Evolutionary conservation across 2,329 filamentous ascomycete genomes (phyloP), one percentile per base, ranked within the genome.

Genomic region (Microascus cirrosus): DNA sequence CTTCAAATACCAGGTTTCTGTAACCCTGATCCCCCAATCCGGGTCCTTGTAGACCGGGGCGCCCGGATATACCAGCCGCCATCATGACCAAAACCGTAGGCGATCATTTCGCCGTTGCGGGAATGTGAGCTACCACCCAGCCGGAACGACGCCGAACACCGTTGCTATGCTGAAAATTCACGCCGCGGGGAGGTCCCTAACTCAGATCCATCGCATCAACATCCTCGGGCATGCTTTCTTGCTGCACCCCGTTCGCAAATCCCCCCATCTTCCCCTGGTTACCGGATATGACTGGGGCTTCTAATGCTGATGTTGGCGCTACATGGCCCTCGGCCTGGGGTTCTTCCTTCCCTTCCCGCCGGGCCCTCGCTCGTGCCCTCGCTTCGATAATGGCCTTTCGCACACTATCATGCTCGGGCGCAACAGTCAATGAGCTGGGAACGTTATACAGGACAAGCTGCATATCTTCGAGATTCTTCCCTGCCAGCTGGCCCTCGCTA

Each of bases 401-500:
- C 61, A 96, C 89, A 61, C 81, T 86, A 68, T 93, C 87, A 34
- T 86, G 79, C 62, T 89, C 85, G 67, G 84, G 80, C 0, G 90
- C 84, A 22, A 95, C 81, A 0, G 83, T 86, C 62, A 96, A 71
- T 18, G 89, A 91, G 54, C 79, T 78, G 7, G 92, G 91, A 55
- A 94, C 84, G 61, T 79, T 82, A 72, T 97, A 97, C 42, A 97
- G 81, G 18, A 99, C 87, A 61, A 97, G 69, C 81, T 94, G 75
- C 83, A 81, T 83, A 62, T 78, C 79, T 3, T 78, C 82, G 39
- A 82, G 70, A 7, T 59, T 56, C 53, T 53, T 52, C 10, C 58
- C 60, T 36, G 55, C 54, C 22, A 58, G 52, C 65, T 81, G 75
- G 60, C 77, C 77, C 3, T 82, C 75, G 56, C 72, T 68, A 67